Percentiles rank a stretch among this genome's conserved stretches.
phyloP scores from a whole-genome alignment of 805 yeast species.

The Sungouiozyma intestinalis region DNA sequence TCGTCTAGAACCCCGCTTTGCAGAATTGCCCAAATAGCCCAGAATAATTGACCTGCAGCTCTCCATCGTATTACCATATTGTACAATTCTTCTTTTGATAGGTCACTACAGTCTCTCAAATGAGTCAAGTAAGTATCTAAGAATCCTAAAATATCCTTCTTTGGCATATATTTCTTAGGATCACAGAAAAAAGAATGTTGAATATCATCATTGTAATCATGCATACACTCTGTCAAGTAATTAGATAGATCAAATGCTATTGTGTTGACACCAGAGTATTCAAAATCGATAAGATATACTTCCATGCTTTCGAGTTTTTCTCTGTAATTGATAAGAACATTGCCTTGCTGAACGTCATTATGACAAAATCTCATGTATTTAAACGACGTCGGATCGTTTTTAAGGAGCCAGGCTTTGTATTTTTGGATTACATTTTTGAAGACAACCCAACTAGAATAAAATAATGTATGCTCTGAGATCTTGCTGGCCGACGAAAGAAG shows the following conservation, averaged over 20 bases:
- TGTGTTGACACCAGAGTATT: constrained; percentile 77
- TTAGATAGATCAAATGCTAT: constrained; percentile 82
- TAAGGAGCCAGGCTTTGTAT: constrained; percentile 52
- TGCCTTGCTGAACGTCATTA: constrained; percentile 92
- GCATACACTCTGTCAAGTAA: constrained; percentile 94
- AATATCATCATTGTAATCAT: constrained; percentile 51
- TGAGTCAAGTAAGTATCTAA: constrained; percentile 60
- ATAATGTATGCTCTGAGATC: constrained; percentile 27
- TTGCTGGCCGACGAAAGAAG: constrained; percentile 15
- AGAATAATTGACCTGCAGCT: constrained; percentile 58
- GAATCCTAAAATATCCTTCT: constrained; percentile 53
- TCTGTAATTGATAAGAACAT: constrained; percentile 45
- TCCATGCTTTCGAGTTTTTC: constrained; percentile 36
- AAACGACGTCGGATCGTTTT: constrained; percentile 2
- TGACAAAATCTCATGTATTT: constrained; percentile 62
- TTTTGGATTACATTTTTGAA: constrained; percentile 37
- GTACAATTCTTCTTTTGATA: constrained; percentile 38
- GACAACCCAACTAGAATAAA: constrained; percentile 28
- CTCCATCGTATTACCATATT: constrained; percentile 67
- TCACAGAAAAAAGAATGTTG: constrained; percentile 36
- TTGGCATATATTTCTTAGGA: constrained; percentile 52
- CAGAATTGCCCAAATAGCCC: constrained; percentile 88
- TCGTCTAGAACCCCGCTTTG: constrained; percentile 42
- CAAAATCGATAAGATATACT: constrained; percentile 87
- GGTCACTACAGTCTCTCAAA: constrained; percentile 16